Conservation (phyloP, 2,329 filamentous ascomycete species). For the Celoporthe dispersa region DNA sequence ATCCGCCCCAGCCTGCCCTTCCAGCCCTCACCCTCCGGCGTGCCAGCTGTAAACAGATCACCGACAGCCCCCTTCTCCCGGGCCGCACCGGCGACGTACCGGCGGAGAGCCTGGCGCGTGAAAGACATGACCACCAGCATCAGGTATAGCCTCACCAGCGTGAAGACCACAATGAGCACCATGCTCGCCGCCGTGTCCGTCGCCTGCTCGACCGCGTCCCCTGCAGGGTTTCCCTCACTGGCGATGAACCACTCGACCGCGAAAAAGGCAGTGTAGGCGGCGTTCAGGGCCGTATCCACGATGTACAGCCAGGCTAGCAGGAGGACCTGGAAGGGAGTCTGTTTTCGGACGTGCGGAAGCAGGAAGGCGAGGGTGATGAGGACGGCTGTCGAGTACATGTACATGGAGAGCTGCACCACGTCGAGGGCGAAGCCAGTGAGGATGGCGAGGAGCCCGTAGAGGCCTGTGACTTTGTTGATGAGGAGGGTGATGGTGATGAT, state of each 20-base stretch:
- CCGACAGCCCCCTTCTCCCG: conserved; percentile 30
- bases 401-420: conserved; percentile 84
- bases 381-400: conserved; percentile 80
- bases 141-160: conserved; percentile 80
- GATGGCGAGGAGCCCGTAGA: conserved; percentile 88
- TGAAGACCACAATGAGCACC: conserved; percentile 73
- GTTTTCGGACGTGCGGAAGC: conserved; percentile 78
- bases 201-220: conserved; percentile 36
- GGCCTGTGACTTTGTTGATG: conserved; percentile 89
- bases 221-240: conserved; percentile 36
- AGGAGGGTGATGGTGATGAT: conserved; percentile 82
- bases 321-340: conserved; percentile 78
- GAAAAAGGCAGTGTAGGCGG: conserved; percentile 80
- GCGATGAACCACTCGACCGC: conserved; percentile 84
- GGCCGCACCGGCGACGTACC: conserved; percentile 58
- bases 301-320: conserved; percentile 85
- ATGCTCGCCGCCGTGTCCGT: conserved; percentile 76
- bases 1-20: conserved; percentile 76
- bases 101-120: conserved; percentile 75
- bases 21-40: conserved; percentile 79
- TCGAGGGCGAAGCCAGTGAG: conserved; percentile 86
- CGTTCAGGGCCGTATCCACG: conserved; percentile 81
- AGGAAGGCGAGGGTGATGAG: conserved; percentile 72
- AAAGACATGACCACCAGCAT: conserved; percentile 82
- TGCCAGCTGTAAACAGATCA: conserved; percentile 68